A percentile compares a stretch with the other conserved stretches of the same genome.
Conservation (phyloP, 2,329 filamentous ascomycete genomes). For the Didymella sp. region DNA sequence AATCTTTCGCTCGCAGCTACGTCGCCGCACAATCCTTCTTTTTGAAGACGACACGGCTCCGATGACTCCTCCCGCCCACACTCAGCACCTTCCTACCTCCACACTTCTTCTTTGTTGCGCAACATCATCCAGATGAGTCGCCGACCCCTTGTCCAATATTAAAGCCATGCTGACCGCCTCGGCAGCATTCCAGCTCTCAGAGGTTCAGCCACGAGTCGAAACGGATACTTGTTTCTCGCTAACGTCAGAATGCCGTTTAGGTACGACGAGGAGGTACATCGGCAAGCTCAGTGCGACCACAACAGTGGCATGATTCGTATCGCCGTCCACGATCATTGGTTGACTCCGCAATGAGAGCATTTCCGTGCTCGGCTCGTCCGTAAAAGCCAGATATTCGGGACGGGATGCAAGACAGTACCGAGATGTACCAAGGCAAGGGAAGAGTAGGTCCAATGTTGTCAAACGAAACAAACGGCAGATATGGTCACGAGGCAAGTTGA, state of each 20-base stretch:
- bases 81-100: background rate
- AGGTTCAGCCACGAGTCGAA: constrained; percentile 15
- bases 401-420: constrained; percentile 6
- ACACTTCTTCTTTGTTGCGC: constrained; percentile 1
- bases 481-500: constrained; percentile 16
- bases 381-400: background rate
- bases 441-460: constrained; percentile 8
- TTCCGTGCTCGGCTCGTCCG: background rate
- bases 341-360: background rate
- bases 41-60: background rate
- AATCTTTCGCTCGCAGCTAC: background rate
- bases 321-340: constrained; percentile 2
- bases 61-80: background rate
- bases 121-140: background rate
- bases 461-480: constrained; percentile 24
- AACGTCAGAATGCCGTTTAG: constrained; percentile 13
- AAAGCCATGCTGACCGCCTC: constrained; percentile 16
- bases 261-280: constrained; percentile 18
- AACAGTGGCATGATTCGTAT: constrained; percentile 1
- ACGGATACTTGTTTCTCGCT: constrained; percentile 15
- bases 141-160: constrained; percentile 2
- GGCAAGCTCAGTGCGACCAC: constrained; percentile 15
- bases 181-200: constrained; percentile 16
- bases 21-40: background rate
- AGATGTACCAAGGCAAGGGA: constrained; percentile 9